These are phyloP conservation scores for Mortierella claussenii DNA, from an alignment of 192 early-diverging fungal genomes.

Conservation along the genomic window DNA sequence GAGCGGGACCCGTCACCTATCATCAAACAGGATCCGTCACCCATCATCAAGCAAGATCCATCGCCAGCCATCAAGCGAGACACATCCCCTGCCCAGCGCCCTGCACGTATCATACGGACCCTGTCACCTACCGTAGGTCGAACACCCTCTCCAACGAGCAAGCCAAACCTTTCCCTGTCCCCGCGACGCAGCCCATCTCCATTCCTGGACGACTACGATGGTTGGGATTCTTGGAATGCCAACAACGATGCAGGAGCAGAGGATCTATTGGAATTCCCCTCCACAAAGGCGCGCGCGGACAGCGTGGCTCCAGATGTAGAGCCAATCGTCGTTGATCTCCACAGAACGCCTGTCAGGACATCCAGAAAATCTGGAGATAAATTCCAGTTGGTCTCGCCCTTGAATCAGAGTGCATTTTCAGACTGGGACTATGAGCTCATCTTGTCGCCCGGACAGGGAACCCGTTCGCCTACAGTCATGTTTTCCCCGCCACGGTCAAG, in stretches of 20 bases:
- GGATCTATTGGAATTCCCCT: background rate
- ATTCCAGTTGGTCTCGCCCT: background rate
- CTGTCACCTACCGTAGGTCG: too few relatives aligned
- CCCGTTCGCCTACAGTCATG: background rate
- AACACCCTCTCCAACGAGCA: too few relatives aligned
- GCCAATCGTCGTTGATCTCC: constrained; percentile 6
- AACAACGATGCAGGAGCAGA: background rate
- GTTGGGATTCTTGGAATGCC: background rate
- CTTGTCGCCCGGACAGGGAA: background rate
- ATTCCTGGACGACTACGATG: background rate
- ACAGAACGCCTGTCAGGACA: background rate
- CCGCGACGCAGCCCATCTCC: background rate
- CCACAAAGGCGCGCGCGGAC: background rate
- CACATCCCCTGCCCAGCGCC: too few relatives aligned
- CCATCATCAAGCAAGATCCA: background rate
- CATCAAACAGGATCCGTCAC: background rate
- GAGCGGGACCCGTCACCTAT: background rate
- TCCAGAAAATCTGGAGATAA: background rate
- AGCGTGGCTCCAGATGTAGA: background rate
- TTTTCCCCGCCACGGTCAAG: background rate
- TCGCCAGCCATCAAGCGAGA: background rate
- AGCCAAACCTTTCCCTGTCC: too few relatives aligned
- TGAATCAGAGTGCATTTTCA: background rate
- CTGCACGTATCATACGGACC: too few relatives aligned
- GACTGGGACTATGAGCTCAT: constrained; percentile 33